Base-by-base conservation (phyloP, 2,329 filamentous ascomycete genomes). In the Coniochaeta sp. region DNA sequence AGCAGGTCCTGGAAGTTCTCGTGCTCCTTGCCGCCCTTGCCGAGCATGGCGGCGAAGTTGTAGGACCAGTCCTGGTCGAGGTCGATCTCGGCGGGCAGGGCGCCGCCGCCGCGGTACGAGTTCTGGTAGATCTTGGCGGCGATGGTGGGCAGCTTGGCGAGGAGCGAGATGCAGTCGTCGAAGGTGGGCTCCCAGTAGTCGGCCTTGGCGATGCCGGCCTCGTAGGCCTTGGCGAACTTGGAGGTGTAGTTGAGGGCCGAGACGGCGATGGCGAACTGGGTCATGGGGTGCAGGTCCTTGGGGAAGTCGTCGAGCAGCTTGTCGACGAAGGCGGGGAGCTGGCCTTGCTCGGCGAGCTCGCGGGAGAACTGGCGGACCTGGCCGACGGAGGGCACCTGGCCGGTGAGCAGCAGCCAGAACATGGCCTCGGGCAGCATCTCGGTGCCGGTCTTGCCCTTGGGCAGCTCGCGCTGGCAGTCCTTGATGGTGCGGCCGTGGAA, bases 181-280 rank as follows among this genome's bases (percentile, higher is more conserved):
- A 96, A 98, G 52, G 91, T 96, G 16, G 93, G 91, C 79, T 98
- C 95, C 95, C 95, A 99, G 85, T 98, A 98, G 68, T 97, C 91
- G 58, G 91, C 90, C 82, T 98, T 99, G 83, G 88, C 90, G 65
- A 98, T 78, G 38, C 95, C 95, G 67, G 89, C 79, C 75, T 93
- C 93, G 75, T 99, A 99, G 22, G 89, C 89, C 77, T 92, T 93
- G 65, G 93, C 95, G 68, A 99, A 99, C 71, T 89, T 86, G 69
- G 91, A 96, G 67, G 92, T 92, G 74, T 96, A 91, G 79, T 96
- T 97, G 63, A 99, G 84, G n/a, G 95, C 90, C 19, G 92, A 93
- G 58, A 98, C 95, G 54, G 93, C 92, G 68, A 96, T 95, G 66
- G 93, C 89, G 68, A 99, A 93, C 75, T 98, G 93, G 12, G 95